Evolutionary conservation across 2,329 filamentous ascomycete genomes (phyloP).

Genomic region (Penicillium thymicola): DNA sequence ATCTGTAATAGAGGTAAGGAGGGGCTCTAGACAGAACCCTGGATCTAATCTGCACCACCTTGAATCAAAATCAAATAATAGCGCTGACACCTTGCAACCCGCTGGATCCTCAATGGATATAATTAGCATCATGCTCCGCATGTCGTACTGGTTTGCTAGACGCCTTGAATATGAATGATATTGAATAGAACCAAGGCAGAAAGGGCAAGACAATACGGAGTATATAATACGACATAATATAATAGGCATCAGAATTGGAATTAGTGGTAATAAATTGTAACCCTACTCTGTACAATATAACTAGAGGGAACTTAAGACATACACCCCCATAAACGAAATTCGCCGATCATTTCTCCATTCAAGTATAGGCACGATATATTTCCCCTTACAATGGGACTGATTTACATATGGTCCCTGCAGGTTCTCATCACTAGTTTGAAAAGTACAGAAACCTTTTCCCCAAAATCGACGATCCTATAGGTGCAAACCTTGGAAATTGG

Average conservation of each 20-base stretch:
- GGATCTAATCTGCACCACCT: neutral
- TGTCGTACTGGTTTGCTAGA: neutral
- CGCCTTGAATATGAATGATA: neutral
- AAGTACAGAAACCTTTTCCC: neutral
- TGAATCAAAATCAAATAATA: neutral
- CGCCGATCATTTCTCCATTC: constrained; percentile 2
- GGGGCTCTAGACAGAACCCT: neutral
- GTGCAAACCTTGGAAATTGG: neutral
- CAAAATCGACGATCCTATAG: neutral
- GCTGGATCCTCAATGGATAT: constrained; percentile 3
- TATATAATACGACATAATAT: neutral
- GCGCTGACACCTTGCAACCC: constrained; percentile 3
- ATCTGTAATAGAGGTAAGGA: neutral
- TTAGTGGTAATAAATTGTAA: neutral
- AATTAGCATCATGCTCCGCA: neutral
- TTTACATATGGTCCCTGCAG: neutral
- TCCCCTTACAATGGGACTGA: neutral
- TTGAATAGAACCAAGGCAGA: neutral
- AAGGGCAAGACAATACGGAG: neutral
- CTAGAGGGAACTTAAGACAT: neutral
- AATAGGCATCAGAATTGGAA: neutral
- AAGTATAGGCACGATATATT: neutral
- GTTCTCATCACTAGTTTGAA: neutral
- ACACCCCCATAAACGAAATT: neutral
- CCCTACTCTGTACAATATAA: neutral